Evolutionary conservation across 164 flowering plant species (phyloP), one percentile per base, ranked within the genome.

Genomic region (Litsea cubeba): DNA sequence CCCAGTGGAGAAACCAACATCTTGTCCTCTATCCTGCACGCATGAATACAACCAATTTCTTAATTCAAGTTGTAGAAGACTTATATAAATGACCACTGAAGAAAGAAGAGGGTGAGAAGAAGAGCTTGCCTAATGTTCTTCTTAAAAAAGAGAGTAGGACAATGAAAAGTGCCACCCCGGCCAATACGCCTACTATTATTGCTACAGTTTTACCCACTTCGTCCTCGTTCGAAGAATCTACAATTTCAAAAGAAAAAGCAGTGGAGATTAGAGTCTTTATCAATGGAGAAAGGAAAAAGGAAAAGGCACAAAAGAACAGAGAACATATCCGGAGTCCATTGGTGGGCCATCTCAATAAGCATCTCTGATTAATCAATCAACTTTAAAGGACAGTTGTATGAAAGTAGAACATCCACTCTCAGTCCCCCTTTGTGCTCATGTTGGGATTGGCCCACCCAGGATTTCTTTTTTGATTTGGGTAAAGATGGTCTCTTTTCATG

Each of bases 141-240:
- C 88, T 75, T 58, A 87, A 83, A 72, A 87, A 49, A 25, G 99
- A 87, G 75, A 95, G 94, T 69, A 91, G 83, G 71, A 95, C 97
- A 22, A 93, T 77, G n/a, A 95, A 62, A 71, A 93, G 65, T 0
- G 94, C 92, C 15, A 93, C 70, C 0, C 91, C 97, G 0, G 93
- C 96, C 12, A 91, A 22, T 35, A 79, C 85, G 5, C 97, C 98
- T 0, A 91, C 92, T 15, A 90, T 87, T n/a, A 93, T 90, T 23
- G 97, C 94, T 1, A 95, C 88, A 69, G 92, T 87, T 81, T 83
- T 93, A 2, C 96, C 99, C 26, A 89, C 86, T 35, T 87, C 80
- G 68, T 90, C 97, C 20, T 86, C 90, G 35, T 77, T 73, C 6
- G 88, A 75, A 60, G 90, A 79, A 87, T 82, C 97, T 89, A 12